Conservation (phyloP, 768 basidiomycete species). For the Tricholomella constricta region DNA sequence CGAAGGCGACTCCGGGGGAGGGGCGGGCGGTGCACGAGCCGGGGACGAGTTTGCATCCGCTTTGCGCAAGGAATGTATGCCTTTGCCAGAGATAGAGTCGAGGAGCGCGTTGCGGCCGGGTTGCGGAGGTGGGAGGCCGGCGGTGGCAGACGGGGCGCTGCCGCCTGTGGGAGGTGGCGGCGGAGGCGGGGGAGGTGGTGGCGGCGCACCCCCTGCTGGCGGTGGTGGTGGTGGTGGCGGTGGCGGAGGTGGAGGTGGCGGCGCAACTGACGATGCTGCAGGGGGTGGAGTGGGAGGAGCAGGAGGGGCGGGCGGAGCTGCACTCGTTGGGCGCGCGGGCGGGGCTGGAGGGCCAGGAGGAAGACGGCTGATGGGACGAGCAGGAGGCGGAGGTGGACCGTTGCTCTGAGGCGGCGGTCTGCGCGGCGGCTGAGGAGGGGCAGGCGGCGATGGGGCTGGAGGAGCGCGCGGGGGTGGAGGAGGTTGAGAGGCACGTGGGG, state of each 20-base stretch:
- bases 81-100: conserved; percentile 17
- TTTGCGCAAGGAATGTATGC: conserved; percentile 16
- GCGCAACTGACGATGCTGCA: conserved; percentile 33
- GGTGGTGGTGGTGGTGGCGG: conserved; percentile 43
- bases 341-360: conserved; percentile 10
- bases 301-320: conserved; percentile 22
- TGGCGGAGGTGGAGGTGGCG: conserved; percentile 22
- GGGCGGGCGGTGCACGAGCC: conserved; percentile 11
- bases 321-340: conserved; percentile 3
- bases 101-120: conserved; percentile 48
- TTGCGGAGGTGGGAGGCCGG: conserved; percentile 50
- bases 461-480: conserved; percentile 20
- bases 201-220: conserved; percentile 26
- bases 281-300: conserved; percentile 30
- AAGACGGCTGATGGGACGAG: conserved; percentile 10
- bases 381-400: conserved; percentile 22
- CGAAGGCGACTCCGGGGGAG: conserved; percentile 14
- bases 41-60: conserved; percentile 13
- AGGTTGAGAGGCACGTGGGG: conserved; percentile 27
- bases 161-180: conserved; percentile 30
- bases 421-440: conserved; percentile 23
- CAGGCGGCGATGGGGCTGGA: conserved; percentile 16
- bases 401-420: conserved; percentile 14
- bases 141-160: conserved; percentile 22
- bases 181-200: conserved; percentile 45